A percentile compares a stretch with the other conserved stretches of the same genome.
Evolutionary conservation across 192 early-diverging fungal species (phyloP).

Genomic region (Entomortierella parvispora): DNA sequence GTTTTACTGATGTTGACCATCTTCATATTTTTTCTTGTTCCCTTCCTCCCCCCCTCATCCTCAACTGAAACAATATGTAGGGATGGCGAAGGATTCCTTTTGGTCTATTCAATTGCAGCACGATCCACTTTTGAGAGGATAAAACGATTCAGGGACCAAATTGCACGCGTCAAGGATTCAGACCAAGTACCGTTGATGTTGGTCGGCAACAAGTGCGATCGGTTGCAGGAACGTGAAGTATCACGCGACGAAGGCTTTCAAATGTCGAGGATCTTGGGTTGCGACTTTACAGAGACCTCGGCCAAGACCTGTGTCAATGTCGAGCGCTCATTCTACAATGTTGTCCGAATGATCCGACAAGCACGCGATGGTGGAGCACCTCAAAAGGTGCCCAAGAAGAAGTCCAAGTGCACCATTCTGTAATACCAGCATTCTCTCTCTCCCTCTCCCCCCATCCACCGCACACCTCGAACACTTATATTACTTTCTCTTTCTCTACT

Average conservation of each 20-base stretch:
- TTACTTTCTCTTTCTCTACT: neutral
- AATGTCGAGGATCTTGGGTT: slow-evolving; percentile 77
- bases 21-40: no score
- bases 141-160: slow-evolving; percentile 87
- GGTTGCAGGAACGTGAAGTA: slow-evolving; percentile 84
- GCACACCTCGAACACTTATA: neutral
- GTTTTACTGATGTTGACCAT: no score
- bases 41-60: no score
- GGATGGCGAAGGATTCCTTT: slow-evolving; percentile 88
- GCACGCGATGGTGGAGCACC: slow-evolving; percentile 59
- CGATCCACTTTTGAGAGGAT: slow-evolving; percentile 90
- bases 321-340: slow-evolving; percentile 86
- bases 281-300: slow-evolving; percentile 90
- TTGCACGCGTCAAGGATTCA: slow-evolving; percentile 91
- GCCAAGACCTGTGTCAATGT: slow-evolving; percentile 95
- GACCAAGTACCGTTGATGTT: slow-evolving; percentile 89
- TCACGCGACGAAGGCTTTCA: slow-evolving; percentile 83
- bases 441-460: no score
- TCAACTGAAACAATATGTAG: slow-evolving; percentile 18
- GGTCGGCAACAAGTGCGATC: slow-evolving; percentile 97
- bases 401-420: slow-evolving; percentile 46
- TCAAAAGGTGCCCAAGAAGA: slow-evolving; percentile 45
- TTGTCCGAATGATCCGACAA: slow-evolving; percentile 83
- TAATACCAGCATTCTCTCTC: slow-evolving; percentile 1
- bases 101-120: slow-evolving; percentile 92